Percentiles rank a stretch among this genome's conserved stretches.
Conservation (phyloP, 495 filamentous ascomycete genomes). For the Penicilliopsis zonata region DNA sequence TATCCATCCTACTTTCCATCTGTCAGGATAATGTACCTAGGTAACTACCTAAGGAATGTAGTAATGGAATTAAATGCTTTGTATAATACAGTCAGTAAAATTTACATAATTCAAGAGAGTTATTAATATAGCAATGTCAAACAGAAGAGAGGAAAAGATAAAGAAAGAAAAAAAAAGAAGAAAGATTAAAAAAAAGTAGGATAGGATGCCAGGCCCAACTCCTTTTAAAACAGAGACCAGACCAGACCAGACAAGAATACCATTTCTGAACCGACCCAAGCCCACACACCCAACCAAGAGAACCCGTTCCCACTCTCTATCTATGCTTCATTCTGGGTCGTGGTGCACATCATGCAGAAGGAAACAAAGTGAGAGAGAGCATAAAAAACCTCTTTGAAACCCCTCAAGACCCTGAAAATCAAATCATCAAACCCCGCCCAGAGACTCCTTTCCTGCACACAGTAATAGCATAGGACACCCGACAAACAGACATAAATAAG, state of each 20-base stretch:
- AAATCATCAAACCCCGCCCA: constrained; percentile 18
- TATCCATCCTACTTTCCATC: no score
- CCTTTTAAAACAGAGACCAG: no score
- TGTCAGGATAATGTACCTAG: no score
- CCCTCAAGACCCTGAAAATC: constrained; percentile 5
- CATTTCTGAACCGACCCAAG: constrained; percentile 3
- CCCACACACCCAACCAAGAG: neutral
- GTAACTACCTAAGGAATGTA: no score
- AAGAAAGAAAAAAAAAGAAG: neutral
- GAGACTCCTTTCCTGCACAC: constrained; percentile 23
- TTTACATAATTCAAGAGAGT: neutral
- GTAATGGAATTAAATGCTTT: no score
- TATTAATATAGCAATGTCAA: neutral
- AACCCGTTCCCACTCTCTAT: constrained; percentile 14
- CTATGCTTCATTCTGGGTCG: constrained; percentile 19
- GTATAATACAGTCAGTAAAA: no score
- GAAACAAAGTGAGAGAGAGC: constrained; percentile 9
- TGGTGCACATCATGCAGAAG: constrained; percentile 17
- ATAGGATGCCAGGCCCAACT: no score
- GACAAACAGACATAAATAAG: constrained; percentile 16
- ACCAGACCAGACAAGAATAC: constrained; percentile 4
- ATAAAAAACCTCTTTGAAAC: constrained; percentile 4
- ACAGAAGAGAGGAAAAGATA: neutral
- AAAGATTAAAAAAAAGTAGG: no score
- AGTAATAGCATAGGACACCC: constrained; percentile 10